A percentile compares a stretch with the other conserved stretches of the same genome.
Conservation (phyloP, 2,329 filamentous ascomycete genomes). For the Chalaropsis ovoidea region DNA sequence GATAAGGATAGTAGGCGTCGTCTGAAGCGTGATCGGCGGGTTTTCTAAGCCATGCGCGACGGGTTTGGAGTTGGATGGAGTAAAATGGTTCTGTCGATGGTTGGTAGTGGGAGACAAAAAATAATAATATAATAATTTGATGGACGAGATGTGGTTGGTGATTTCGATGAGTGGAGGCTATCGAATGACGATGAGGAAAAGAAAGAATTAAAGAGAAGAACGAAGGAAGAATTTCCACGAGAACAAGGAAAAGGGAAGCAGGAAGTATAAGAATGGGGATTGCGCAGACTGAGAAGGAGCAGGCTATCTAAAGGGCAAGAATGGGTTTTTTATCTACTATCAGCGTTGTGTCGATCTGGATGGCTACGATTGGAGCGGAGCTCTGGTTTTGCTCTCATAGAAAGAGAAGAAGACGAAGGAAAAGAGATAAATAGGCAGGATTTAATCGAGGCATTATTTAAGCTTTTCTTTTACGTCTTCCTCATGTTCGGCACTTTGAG, state of each 20-base stretch:
- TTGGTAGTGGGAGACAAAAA: neutral
- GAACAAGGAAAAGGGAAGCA: conserved; percentile 12
- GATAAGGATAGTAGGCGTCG: conserved; percentile 6
- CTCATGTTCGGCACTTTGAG: conserved; percentile 7
- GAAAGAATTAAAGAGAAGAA: conserved; percentile 4
- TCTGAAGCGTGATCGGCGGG: conserved; percentile 10
- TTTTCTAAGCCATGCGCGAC: conserved; percentile 11
- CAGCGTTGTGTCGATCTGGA: neutral
- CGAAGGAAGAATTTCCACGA: conserved; percentile 1
- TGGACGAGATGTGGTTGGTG: neutral
- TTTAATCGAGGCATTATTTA: neutral
- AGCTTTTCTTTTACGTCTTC: conserved; percentile 15
- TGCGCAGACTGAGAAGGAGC: conserved; percentile 3
- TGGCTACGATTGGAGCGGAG: neutral
- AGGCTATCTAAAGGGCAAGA: neutral
- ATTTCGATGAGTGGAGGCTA: neutral
- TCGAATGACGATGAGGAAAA: neutral
- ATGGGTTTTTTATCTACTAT: conserved; percentile 2
- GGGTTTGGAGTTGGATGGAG: neutral
- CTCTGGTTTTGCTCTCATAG: neutral
- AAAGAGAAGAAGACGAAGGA: neutral
- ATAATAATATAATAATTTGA: conserved; percentile 3
- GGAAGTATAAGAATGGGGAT: neutral
- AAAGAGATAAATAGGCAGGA: neutral
- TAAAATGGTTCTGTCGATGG: neutral